Conservation (phyloP, 2,329 filamentous ascomycete species). For the Claviceps monticola region DNA sequence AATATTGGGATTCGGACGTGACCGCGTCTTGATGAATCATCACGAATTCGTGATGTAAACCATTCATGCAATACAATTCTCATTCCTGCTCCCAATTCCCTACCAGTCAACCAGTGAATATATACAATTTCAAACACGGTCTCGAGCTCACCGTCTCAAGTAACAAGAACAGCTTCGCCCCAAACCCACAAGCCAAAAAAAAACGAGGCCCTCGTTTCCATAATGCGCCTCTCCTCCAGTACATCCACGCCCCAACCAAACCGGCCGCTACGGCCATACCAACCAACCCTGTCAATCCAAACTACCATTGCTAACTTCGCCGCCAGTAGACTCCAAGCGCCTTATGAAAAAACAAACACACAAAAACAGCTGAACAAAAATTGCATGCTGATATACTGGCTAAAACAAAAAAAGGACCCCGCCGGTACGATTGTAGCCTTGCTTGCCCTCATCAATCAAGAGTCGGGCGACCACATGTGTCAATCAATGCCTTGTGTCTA, state of each 20-base stretch:
- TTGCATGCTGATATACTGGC: slow-evolving; percentile 20
- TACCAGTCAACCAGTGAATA: slow-evolving; percentile 24
- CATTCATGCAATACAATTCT: slow-evolving; percentile 17
- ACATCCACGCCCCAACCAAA: slow-evolving; percentile 2
- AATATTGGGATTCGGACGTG: too few species aligned
- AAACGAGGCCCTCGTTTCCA: slow-evolving; percentile 1
- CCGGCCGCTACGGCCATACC: slow-evolving; percentile 18
- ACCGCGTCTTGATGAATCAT: not conserved
- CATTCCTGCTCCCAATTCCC: slow-evolving; percentile 17
- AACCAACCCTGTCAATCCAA: slow-evolving; percentile 23
- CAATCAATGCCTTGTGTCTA: not conserved
- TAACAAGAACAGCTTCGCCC: slow-evolving; percentile 6
- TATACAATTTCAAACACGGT: slow-evolving; percentile 25
- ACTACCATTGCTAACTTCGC: slow-evolving; percentile 18
- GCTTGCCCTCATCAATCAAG: not conserved
- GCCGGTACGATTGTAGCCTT: not conserved
- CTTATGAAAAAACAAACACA: slow-evolving; percentile 18
- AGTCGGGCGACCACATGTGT: not conserved
- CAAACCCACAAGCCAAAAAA: not conserved
- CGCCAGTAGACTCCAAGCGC: slow-evolving; percentile 27
- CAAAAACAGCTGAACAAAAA: slow-evolving; percentile 15
- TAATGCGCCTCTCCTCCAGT: slow-evolving; percentile 3
- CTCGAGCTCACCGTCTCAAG: slow-evolving; percentile 3
- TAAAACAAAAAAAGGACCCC: slow-evolving; percentile 20
- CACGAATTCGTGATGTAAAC: not conserved